Evolutionary conservation across 2,329 filamentous ascomycete genomes (phyloP), one percentile per base, ranked within the genome.

Genomic region (Aciculosporium take): DNA sequence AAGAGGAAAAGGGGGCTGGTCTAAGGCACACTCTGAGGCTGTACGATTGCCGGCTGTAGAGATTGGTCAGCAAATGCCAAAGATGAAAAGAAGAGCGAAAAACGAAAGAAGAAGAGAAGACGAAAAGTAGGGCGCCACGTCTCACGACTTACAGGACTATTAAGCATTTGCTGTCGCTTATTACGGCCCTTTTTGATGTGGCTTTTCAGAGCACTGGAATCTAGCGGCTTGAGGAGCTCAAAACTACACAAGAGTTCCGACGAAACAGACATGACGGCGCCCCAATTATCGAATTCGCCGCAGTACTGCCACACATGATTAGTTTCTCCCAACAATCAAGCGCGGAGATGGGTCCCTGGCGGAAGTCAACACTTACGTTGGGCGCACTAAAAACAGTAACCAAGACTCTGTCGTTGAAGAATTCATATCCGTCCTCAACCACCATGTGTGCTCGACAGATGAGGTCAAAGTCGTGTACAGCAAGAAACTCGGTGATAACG

Each of bases 381-480:
- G 91, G 91, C 38, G 91, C 91, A 48, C 87, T 95, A 60, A 98
- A 98, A 1, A 98, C 89, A 2, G 91, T 98, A 35, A 98, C 91
- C 45, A 98, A 63, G 35, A 95, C 83, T 44, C 91, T 75, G 59
- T 98, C 91, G 47, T 84, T 94, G 62, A 96, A 98, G 62, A 98
- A 98, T 56, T 98, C 91, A 62, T 98, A 98, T 9, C 91, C 91
- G 58, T 98, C 91, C 61, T 98, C 91, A 18, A 98, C 91, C 40
- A 98, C 91, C 91, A 96, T 96, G 65, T 98, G 91, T 37, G 91
- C 91, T 50, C 91, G 81, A 59, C 91, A 98, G 40, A 98, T 89
- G 39, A 98, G 68, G 60, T 98, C 91, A 58, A 98, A 96, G 62
- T 98, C 91, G 58, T 98, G 91, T 42, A 84, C 78, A 45, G 87